Percentiles rank a stretch among this genome's conserved stretches.
These are phyloP conservation scores for Conoideocrella luteorostrata DNA, from an alignment of 2,329 filamentous ascomycete species.

Conservation along the genomic window DNA sequence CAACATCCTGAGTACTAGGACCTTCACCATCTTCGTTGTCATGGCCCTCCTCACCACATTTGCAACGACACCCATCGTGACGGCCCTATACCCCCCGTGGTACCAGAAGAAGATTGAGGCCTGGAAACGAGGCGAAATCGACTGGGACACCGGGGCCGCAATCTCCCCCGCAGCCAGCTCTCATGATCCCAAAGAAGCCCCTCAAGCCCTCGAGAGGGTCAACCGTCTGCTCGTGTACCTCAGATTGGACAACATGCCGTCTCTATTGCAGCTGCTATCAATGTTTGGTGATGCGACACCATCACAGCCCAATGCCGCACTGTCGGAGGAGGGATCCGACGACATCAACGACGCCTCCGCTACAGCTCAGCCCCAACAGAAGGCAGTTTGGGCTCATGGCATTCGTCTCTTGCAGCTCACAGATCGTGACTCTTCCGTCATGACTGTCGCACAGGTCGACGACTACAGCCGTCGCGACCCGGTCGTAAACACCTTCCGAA, in stretches of 20 bases:
- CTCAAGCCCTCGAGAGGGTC: constrained; percentile 27
- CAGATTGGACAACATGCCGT: constrained; percentile 76
- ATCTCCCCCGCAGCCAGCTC: constrained; percentile 10
- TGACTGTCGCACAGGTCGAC: constrained; percentile 81
- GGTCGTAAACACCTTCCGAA: constrained; percentile 84
- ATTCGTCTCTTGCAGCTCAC: constrained; percentile 82
- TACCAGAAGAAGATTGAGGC: constrained; percentile 47
- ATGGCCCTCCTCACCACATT: constrained; percentile 90
- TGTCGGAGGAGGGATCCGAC: constrained; percentile 9
- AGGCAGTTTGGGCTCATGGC: constrained; percentile 65
- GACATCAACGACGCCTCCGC: constrained; percentile 10
- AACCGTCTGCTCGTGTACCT: constrained; percentile 72
- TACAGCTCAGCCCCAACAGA: not conserved
- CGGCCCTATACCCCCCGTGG: constrained; percentile 64
- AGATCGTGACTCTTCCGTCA: constrained; percentile 89
- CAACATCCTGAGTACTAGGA: constrained; percentile 69
- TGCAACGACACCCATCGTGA: constrained; percentile 69
- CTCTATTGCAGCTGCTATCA: constrained; percentile 74
- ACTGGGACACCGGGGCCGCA: constrained; percentile 56
- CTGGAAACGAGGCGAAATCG: constrained; percentile 76
- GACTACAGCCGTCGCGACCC: constrained; percentile 70
- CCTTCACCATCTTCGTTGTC: constrained; percentile 90
- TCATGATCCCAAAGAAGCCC: constrained; percentile 7
- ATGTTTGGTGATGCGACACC: constrained; percentile 54
- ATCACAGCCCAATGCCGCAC: constrained; percentile 7